Conservation (phyloP, 176 grass and related monocot species). For the Phragmites australis region DNA sequence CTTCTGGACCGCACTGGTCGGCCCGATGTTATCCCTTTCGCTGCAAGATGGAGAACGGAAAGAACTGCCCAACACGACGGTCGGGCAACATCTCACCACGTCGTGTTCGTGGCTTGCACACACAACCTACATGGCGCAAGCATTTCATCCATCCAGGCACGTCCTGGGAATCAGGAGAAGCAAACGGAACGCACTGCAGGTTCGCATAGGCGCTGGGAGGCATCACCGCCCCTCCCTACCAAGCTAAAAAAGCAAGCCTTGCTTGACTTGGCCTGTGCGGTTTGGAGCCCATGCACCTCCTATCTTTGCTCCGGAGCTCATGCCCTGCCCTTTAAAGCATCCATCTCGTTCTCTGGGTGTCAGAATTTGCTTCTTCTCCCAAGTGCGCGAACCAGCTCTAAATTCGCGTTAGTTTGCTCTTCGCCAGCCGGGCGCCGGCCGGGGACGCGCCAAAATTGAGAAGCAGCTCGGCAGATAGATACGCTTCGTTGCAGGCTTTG, state of each 20-base stretch:
- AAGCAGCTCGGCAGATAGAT: background rate
- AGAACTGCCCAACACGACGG: conserved; percentile 11
- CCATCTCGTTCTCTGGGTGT: conserved; percentile 35
- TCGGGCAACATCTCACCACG: conserved; percentile 3
- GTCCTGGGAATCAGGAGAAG: conserved; percentile 25
- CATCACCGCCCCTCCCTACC: background rate
- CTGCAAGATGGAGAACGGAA: background rate
- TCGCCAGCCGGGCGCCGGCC: background rate
- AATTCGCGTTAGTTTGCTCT: background rate
- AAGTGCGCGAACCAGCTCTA: background rate
- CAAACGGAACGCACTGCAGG: background rate
- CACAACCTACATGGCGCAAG: background rate
- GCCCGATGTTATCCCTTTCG: background rate
- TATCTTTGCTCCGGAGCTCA: conserved; percentile 57
- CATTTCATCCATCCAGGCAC: background rate
- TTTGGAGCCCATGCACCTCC: conserved; percentile 45
- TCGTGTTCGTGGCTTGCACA: conserved; percentile 38
- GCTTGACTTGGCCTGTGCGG: conserved; percentile 50
- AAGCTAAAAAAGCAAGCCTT: conserved; percentile 23
- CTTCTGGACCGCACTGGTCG: background rate
- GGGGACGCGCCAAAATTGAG: background rate
- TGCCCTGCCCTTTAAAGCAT: conserved; percentile 28
- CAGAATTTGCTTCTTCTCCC: background rate
- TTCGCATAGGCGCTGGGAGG: background rate
- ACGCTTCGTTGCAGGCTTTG: background rate